Conservation (phyloP, 2,329 filamentous ascomycete genomes). For the Epichloe baconii region DNA sequence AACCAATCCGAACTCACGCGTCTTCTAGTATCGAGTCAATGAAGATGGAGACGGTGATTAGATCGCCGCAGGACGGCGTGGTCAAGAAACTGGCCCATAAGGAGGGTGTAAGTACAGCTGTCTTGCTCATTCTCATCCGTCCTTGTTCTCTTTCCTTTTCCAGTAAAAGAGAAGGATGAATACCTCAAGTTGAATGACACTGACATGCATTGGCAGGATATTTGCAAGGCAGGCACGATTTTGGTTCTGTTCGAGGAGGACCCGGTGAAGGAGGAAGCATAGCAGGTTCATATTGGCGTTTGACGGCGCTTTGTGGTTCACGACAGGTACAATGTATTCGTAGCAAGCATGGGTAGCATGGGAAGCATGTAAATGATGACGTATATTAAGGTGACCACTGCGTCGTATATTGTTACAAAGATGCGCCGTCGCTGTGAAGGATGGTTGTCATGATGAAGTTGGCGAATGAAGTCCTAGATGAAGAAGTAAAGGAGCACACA, state of each 20-base stretch:
- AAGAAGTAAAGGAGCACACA: not conserved
- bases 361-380: not conserved
- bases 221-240: slow-evolving; percentile 65
- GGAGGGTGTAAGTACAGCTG: slow-evolving; percentile 48
- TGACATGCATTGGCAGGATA: slow-evolving; percentile 37
- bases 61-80: slow-evolving; percentile 59
- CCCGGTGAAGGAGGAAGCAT: slow-evolving; percentile 16
- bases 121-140: not conserved
- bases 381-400: not conserved
- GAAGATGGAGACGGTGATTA: slow-evolving; percentile 82
- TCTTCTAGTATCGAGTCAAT: slow-evolving; percentile 59
- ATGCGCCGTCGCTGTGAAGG: not conserved
- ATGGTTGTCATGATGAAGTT: not conserved
- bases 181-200: not conserved
- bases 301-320: slow-evolving; percentile 4
- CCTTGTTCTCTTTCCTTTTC: not conserved
- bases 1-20: not conserved
- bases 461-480: not conserved
- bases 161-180: not conserved
- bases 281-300: slow-evolving; percentile 8
- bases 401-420: not conserved
- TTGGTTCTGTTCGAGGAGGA: slow-evolving; percentile 58
- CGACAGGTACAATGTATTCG: not conserved
- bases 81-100: slow-evolving; percentile 63
- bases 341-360: no score